Conservation (phyloP, 306 rosid genomes). For the Citrullus colocynthis region DNA sequence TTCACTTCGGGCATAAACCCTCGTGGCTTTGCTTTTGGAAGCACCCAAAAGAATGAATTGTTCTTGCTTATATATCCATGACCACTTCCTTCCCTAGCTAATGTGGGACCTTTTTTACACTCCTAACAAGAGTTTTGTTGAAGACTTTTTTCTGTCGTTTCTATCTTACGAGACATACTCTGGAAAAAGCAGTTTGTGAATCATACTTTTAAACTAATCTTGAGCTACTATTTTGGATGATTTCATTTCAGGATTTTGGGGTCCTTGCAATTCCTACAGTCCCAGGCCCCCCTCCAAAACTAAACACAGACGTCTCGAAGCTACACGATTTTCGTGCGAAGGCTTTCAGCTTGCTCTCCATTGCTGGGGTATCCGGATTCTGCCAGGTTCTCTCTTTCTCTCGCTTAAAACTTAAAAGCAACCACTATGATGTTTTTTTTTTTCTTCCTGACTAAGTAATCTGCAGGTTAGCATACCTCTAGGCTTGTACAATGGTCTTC, state of each 20-base stretch:
- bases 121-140: no score
- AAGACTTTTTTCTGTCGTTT: not conserved
- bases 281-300: slow-evolving; percentile 81
- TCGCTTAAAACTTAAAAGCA: not conserved
- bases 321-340: slow-evolving; percentile 44
- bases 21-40: no score
- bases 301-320: slow-evolving; percentile 28
- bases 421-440: not conserved
- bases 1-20: no score
- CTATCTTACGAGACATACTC: not conserved
- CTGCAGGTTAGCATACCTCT: slow-evolving; percentile 73
- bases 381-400: slow-evolving; percentile 48
- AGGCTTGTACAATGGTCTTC: slow-evolving; percentile 48
- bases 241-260: slow-evolving; percentile 49
- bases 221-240: not conserved
- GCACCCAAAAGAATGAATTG: no score
- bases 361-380: slow-evolving; percentile 82
- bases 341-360: slow-evolving; percentile 65
- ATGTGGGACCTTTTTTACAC: no score
- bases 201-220: not conserved
- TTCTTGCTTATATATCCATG: no score
- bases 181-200: not conserved
- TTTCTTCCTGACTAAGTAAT: not conserved
- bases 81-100: no score
- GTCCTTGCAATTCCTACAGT: slow-evolving; percentile 76